phyloP scores from a whole-genome alignment of 495 filamentous ascomycete species.

The Jackrogersella minutella region DNA sequence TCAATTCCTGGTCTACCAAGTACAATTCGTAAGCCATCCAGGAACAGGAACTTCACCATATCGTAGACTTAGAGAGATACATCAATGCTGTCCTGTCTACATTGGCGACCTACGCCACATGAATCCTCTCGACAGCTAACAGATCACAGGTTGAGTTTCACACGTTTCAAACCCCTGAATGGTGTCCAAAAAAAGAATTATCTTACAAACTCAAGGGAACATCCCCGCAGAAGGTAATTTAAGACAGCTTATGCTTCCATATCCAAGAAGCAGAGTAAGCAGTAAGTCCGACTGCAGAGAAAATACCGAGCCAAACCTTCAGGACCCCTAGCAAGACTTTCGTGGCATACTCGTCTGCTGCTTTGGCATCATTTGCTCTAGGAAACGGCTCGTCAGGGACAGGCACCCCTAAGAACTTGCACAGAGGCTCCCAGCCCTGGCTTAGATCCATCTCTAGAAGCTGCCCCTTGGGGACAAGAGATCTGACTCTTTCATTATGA shows the following conservation, averaged over 20 bases:
- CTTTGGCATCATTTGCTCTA: slow-evolving; percentile 28
- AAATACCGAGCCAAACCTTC: slow-evolving; percentile 24
- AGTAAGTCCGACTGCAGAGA: slow-evolving; percentile 9
- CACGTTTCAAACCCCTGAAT: no score
- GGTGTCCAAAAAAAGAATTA: no score
- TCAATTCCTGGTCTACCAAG: no score
- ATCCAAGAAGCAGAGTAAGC: slow-evolving; percentile 11
- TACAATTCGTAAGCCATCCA: no score
- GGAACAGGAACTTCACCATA: no score
- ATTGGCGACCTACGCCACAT: no score
- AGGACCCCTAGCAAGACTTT: slow-evolving; percentile 23
- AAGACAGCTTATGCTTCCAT: slow-evolving; percentile 9
- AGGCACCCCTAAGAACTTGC: slow-evolving; percentile 50
- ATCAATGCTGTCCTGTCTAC: no score
- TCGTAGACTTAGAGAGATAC: no score
- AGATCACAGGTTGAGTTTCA: no score
- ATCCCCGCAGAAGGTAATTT: neutral
- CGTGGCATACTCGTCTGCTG: slow-evolving; percentile 29
- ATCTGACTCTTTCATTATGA: slow-evolving; percentile 40
- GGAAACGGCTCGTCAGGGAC: slow-evolving; percentile 55
- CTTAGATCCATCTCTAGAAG: slow-evolving; percentile 53
- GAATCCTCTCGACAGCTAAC: no score
- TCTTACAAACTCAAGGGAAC: neutral
- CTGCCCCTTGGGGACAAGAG: slow-evolving; percentile 49
- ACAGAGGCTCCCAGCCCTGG: slow-evolving; percentile 56